These are phyloP conservation scores for Acacia pycnantha DNA, from an alignment of 331 rosid genomes.

Conservation along the genomic window DNA sequence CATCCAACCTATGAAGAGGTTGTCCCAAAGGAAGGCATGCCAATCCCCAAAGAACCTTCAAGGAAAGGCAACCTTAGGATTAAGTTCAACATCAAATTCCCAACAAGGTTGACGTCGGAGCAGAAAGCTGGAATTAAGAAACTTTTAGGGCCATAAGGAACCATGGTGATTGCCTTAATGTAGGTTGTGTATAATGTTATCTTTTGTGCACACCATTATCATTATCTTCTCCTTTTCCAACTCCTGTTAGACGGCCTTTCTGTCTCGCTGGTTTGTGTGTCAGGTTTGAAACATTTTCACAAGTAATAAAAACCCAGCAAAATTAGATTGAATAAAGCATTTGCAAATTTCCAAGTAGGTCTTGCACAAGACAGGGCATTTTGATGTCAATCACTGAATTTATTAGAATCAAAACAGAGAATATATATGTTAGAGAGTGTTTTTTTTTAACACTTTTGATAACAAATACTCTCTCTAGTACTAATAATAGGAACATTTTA, in stretches of 20 bases:
- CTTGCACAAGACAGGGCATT: too few relatives aligned
- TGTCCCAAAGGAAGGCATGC: conserved; percentile 80
- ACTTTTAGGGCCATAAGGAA: conserved; percentile 37
- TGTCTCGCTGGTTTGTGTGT: conserved; percentile 25
- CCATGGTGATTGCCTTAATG: conserved; percentile 4
- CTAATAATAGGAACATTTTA: too few relatives aligned
- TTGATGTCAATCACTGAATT: too few relatives aligned
- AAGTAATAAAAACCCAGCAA: conserved; percentile 8
- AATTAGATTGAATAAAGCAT: neutral
- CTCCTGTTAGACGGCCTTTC: conserved; percentile 14
- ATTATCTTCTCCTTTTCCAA: neutral
- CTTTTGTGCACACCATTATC: neutral
- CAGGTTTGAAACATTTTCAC: neutral
- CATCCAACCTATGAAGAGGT: conserved; percentile 69
- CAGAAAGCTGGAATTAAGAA: conserved; percentile 59
- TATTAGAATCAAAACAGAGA: too few relatives aligned
- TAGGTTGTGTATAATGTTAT: conserved; percentile 32
- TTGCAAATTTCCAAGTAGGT: too few relatives aligned
- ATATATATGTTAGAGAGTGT: too few relatives aligned
- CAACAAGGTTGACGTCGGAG: conserved; percentile 46
- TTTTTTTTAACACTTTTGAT: too few relatives aligned
- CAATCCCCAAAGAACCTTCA: conserved; percentile 73
- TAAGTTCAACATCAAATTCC: conserved; percentile 62
- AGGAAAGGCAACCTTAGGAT: conserved; percentile 71
- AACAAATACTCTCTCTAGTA: too few relatives aligned